Evolutionary conservation across 768 basidiomycete genomes (phyloP).

Genomic region (Termitomyces sp.): DNA sequence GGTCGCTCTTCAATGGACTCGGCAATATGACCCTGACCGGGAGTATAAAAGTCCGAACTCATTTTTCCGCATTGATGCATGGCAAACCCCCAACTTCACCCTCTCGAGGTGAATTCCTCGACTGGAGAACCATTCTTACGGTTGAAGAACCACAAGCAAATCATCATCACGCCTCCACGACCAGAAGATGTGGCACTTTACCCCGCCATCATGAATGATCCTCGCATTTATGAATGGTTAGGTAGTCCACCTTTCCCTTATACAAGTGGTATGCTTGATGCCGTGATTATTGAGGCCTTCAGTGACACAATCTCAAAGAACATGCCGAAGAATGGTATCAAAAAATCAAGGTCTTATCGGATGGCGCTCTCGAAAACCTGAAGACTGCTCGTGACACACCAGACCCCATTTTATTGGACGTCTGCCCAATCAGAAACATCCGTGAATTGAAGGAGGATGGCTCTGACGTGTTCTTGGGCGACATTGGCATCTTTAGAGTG

Average conservation of each 20-base stretch:
- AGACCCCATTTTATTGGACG: slow-evolving; percentile 28
- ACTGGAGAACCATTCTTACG: slow-evolving; percentile 44
- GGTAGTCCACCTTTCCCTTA: slow-evolving; percentile 52
- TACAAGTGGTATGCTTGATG: slow-evolving; percentile 21
- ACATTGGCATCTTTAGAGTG: slow-evolving; percentile 31
- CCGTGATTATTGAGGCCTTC: background rate
- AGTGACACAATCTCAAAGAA: slow-evolving; percentile 19
- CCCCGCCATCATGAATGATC: slow-evolving; percentile 43
- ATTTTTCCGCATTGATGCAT: slow-evolving; percentile 3
- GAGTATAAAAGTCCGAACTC: background rate
- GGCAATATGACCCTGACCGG: background rate
- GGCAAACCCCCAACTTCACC: slow-evolving; percentile 24
- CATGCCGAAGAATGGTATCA: slow-evolving; percentile 26
- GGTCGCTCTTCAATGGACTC: background rate
- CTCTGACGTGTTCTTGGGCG: slow-evolving; percentile 48
- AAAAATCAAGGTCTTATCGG: slow-evolving; percentile 20
- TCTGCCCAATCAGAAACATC: slow-evolving; percentile 43
- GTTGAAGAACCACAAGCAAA: slow-evolving; percentile 41
- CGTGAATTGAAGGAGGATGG: slow-evolving; percentile 55
- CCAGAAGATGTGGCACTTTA: slow-evolving; percentile 17
- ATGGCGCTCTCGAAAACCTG: slow-evolving; percentile 25
- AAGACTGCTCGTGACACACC: slow-evolving; percentile 19
- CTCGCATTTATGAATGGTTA: slow-evolving; percentile 38
- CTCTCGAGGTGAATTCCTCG: slow-evolving; percentile 26
- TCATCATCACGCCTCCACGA: slow-evolving; percentile 58